Base-by-base conservation (phyloP, 2,329 filamentous ascomycete genomes). In the Penicillium griseofulvum region DNA sequence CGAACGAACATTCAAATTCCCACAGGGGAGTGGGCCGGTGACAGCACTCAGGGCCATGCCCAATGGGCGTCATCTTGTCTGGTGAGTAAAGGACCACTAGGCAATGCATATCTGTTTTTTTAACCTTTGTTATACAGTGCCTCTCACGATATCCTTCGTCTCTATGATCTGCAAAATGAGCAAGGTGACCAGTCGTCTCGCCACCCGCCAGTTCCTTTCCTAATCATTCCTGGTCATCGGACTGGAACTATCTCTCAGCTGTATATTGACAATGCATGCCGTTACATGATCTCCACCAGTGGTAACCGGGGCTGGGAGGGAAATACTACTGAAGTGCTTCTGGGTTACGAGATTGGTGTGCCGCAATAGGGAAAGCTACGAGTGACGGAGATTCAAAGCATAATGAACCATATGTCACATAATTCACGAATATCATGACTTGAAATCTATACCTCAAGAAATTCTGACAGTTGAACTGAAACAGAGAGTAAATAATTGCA, bases 291-390 rank as follows among this genome's bases (percentile, higher is more conserved):
- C 33, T 93, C 90, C 2, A 90, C 91, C 0, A 92, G 90, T 5
- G 94, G 94, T 0, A 97, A 94, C 59, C 80, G 94, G 59, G 94
- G 94, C 0, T 99, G 94, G 94, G 94, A 97, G 72, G 94, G 94
- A 1, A 86, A 83, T 19, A 87, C 83, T 34, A 97, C 94, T 0
- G 94, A 99, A 76, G 91, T 94, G 0, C 73, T 99, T 57, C 84
- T 99, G 52, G 94, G 94, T 16, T 99, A 99, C 73, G 94, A 99
- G 76, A 96, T 99, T 63, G 78, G 77, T 10, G 78, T 83, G 49
- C 70, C 72, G 41, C 64, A 64, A 34, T 69, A 50, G 29, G 14
- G 12, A 22, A 24, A 28, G 4, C 7, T 17, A 34, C 41, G 10
- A 22, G 28, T 10, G 9, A 24, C 17, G 41, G 16, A 43, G 9